Base-by-base conservation (phyloP, 2,329 filamentous ascomycete species). In the Colletotrichum lupini region DNA sequence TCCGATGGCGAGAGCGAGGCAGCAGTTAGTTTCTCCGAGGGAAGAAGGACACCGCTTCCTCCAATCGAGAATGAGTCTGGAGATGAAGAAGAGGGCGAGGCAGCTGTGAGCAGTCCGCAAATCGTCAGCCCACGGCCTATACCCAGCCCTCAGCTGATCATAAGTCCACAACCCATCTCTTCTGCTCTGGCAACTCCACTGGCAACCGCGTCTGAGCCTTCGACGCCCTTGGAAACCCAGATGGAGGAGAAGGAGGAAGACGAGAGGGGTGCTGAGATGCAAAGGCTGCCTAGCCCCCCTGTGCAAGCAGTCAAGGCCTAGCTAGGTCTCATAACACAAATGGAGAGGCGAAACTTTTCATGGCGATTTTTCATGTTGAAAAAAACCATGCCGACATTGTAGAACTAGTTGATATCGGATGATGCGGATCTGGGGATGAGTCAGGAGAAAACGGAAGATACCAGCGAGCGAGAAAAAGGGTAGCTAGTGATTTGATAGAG, bases 1-100 rank as follows among this genome's bases (percentile, higher is more conserved):
- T 89, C 87, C 1, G 89, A 90, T 69, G 88, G 88, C 11, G 90
- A 91, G 75, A 91, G 89, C 74, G 90, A 92, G 74, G 86, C 85
- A 4, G 90, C 89, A 0, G 78, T 89, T 19, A 92, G 89, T 79
- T 87, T 90, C 73, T 91, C 89, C 0, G 91, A 92, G 19, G 90
- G 89, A 2, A 83, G 86, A 30, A 84, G 86, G 67, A 89, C 89
- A 19, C 89, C 90, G 1, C 80, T 91, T 22, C 87, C 88, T 11
- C 87, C 85, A 0, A 85, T 89, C 46, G 87, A 87, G 60, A 83
- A 78, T 32, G 83, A 85, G 61, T 80, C 78, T 37, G 78, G 78
- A 19, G 72, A 75, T 42, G 78, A 77, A 59, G 63, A 55, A 30
- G 73, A 67, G 19, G 57, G 37, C 7, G 58, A 68, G 8, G 49